Conservation (phyloP, 2,329 filamentous ascomycete genomes). For the Penicillium sp. region DNA sequence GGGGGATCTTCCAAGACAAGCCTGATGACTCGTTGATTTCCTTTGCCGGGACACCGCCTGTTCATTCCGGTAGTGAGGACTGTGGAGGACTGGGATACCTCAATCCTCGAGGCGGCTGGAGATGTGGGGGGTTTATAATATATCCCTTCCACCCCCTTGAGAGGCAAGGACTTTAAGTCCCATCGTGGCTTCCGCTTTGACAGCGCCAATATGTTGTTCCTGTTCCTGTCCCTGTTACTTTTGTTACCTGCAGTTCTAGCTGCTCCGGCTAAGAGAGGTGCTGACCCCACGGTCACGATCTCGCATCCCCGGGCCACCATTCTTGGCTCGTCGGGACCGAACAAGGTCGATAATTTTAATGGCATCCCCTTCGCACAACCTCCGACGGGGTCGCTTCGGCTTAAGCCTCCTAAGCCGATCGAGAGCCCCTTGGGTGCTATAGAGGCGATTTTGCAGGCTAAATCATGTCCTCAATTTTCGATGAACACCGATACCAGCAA, state of each 20-base stretch:
- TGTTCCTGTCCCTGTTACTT: constrained; percentile 4
- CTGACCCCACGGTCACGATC: constrained; percentile 54
- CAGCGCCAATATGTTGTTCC: constrained; percentile 2
- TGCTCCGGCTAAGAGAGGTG: constrained; percentile 40
- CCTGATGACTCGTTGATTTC: not conserved
- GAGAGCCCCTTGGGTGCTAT: constrained; percentile 59
- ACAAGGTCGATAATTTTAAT: constrained; percentile 64
- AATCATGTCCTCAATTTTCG: constrained; percentile 70
- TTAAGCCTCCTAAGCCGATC: constrained; percentile 66
- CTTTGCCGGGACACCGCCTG: constrained; percentile 10
- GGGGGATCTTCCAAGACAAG: not conserved
- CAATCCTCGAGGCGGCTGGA: not conserved
- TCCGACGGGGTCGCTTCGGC: constrained; percentile 63
- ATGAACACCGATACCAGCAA: constrained; percentile 51
- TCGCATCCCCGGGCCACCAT: constrained; percentile 54
- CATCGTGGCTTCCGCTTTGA: not conserved
- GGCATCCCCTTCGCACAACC: constrained; percentile 74
- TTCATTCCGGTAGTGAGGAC: not conserved
- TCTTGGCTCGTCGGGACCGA: constrained; percentile 30
- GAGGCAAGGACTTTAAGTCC: not conserved
- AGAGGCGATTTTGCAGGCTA: constrained; percentile 57
- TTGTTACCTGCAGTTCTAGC: constrained; percentile 13
- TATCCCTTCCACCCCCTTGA: not conserved
- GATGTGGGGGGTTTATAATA: constrained; percentile 1
- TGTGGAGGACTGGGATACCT: not conserved